Base-by-base conservation (phyloP, 1,284 basidiomycete genomes). In the Marasmius tenuissimus region DNA sequence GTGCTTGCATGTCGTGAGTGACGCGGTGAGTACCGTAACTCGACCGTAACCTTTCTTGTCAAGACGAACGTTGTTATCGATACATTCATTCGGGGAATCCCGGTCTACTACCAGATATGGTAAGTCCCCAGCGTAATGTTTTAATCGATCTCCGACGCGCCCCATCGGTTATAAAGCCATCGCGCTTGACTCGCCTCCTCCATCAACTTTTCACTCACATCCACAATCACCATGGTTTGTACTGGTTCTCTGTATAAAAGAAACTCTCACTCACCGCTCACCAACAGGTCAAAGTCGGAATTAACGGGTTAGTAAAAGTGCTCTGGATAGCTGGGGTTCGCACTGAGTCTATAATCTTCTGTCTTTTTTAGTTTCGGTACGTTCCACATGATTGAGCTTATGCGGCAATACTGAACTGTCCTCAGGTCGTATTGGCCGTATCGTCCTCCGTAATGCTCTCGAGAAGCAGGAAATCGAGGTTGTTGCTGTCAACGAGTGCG, bases 391-490 rank as follows among this genome's bases (percentile, higher is more conserved):
- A 27, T 27, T 27, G 2, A 4, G 27, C 27, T 27, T 4, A 27
- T 27, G 27, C 27, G 27, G 27, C 27, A 2, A 27, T 27, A 27
- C 27, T 27, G 27, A 27, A 27, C 27, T 27, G 27, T 4, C 4
- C 27, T 27, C 27, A 95, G 95, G 96, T 84, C 95, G 96, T 85
- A 97, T 97, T 73, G 96, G 96, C 76, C 95, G 96, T 80, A 97
- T 99, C 76, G 97, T 99, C 69, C 85, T 94, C 80, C 92, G 97
- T 73, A 98, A 98, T 85, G 95, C 95, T 61, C 83, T 98, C 71
- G 81, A 88, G 70, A 81, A 88, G 75, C 78, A 82, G 62, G 89
- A 90, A 61, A 85, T 96, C 73, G 82, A 95, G 14, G 86, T 97
- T 72, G 88, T 94, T 65, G 93, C 94, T 61, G 79, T 97, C 70